Evolutionary conservation across 768 basidiomycete species (phyloP).

Genomic region (Cyclocybe aegerita): DNA sequence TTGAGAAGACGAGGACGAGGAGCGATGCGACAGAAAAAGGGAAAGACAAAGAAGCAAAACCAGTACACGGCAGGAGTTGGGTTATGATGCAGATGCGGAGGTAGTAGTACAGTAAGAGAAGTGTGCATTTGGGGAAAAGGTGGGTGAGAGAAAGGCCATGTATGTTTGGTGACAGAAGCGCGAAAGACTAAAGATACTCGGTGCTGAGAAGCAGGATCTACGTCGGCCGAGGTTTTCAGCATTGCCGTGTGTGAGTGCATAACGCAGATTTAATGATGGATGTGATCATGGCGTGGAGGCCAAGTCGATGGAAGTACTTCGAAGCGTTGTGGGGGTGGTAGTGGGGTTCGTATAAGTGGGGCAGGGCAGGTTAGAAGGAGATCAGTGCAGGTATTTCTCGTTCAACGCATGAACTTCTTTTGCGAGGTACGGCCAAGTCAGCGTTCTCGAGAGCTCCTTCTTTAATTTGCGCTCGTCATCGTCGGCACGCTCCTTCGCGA

Average conservation of each 20-base stretch:
- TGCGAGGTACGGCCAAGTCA: slow-evolving; percentile 85
- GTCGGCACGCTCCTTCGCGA: slow-evolving; percentile 74
- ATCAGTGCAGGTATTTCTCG: slow-evolving; percentile 69
- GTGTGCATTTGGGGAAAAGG: background rate
- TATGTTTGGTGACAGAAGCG: background rate
- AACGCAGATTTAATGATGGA: no score
- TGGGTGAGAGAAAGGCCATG: slow-evolving; percentile 2
- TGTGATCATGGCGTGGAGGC: no score
- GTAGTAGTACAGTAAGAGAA: slow-evolving; percentile 1
- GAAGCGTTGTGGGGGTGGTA: no score
- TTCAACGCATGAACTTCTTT: slow-evolving; percentile 84
- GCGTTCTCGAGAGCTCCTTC: slow-evolving; percentile 61
- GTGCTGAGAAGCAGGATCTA: no score
- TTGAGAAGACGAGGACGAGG: background rate
- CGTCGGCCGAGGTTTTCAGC: background rate
- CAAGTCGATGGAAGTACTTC: no score
- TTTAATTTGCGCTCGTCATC: slow-evolving; percentile 49
- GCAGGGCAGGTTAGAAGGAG: no score
- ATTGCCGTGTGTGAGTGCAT: background rate
- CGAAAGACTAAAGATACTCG: no score
- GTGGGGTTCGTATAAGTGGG: no score
- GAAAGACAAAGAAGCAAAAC: slow-evolving; percentile 2
- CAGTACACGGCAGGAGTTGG: background rate
- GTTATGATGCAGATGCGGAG: background rate
- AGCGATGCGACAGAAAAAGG: no score